Conservation (phyloP, 2,329 filamentous ascomycete genomes). For the Thelonectria olida region DNA sequence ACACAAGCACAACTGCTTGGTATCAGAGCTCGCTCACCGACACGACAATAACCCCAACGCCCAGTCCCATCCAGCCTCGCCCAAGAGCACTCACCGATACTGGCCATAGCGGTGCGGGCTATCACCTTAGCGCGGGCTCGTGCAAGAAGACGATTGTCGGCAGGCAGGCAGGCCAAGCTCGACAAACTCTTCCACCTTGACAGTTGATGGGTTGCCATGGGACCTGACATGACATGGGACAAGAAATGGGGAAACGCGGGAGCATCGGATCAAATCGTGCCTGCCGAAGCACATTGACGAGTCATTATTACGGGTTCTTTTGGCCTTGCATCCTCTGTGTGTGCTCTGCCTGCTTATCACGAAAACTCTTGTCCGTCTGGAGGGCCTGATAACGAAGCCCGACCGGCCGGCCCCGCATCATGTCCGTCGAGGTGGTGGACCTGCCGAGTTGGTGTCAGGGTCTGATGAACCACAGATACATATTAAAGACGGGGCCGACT, state of each 20-base stretch:
- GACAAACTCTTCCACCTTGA: background rate
- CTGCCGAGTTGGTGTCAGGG: conserved; percentile 3
- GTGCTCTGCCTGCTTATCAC: conserved; percentile 5
- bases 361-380: background rate
- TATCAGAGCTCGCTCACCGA: background rate
- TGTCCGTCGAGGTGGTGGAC: conserved; percentile 13
- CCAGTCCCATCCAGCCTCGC: background rate
- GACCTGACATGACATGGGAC: background rate
- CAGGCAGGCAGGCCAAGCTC: background rate
- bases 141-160: conserved; percentile 1
- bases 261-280: background rate
- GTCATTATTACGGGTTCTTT: background rate
- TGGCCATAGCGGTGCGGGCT: conserved; percentile 11
- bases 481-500: background rate
- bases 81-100: background rate
- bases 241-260: background rate
- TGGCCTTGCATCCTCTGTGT: background rate
- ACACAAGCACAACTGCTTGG: background rate
- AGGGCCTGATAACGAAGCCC: background rate
- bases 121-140: conserved; percentile 11
- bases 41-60: background rate
- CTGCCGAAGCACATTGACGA: background rate
- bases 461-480: conserved; percentile 4
- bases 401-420: conserved; percentile 12
- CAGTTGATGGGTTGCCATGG: background rate